These are phyloP conservation scores for Leccinum longicurvipes DNA, from an alignment of 768 basidiomycete species.

Conservation along the genomic window DNA sequence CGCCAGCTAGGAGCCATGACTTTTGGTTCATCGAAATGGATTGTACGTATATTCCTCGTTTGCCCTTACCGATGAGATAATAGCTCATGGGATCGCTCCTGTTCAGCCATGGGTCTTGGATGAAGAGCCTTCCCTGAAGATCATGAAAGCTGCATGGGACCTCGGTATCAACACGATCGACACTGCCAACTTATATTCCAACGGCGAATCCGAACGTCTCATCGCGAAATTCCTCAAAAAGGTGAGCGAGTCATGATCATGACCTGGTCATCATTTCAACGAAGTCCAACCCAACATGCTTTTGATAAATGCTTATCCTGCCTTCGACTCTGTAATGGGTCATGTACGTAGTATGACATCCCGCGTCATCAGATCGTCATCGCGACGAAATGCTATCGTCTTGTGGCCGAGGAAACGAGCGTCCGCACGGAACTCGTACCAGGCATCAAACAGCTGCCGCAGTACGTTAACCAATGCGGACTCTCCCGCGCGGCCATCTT, in stretches of 20 bases:
- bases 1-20: slow-evolving; percentile 25
- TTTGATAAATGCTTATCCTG: not conserved
- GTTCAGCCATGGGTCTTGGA: slow-evolving; percentile 25
- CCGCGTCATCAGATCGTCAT: slow-evolving; percentile 33
- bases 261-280: slow-evolving; percentile 10
- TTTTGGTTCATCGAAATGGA: slow-evolving; percentile 29
- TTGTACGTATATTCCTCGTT: slow-evolving; percentile 10
- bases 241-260: slow-evolving; percentile 14
- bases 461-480: slow-evolving; percentile 33
- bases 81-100: not conserved
- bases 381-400: slow-evolving; percentile 25
- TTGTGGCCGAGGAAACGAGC: slow-evolving; percentile 10
- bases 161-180: slow-evolving; percentile 38
- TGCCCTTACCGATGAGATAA: not conserved
- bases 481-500: slow-evolving; percentile 37
- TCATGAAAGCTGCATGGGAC: slow-evolving; percentile 38
- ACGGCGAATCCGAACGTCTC: slow-evolving; percentile 35
- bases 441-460: not conserved
- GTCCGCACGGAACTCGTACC: not conserved
- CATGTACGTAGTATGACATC: slow-evolving; percentile 26
- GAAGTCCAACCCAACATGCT: not conserved
- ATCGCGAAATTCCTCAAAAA: slow-evolving; percentile 37
- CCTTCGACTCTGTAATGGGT: not conserved
- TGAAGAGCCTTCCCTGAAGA: slow-evolving; percentile 25
- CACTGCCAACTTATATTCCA: slow-evolving; percentile 35